Evolutionary conservation across 768 basidiomycete genomes (phyloP).

Genomic region (Kwoniella dejecticola): DNA sequence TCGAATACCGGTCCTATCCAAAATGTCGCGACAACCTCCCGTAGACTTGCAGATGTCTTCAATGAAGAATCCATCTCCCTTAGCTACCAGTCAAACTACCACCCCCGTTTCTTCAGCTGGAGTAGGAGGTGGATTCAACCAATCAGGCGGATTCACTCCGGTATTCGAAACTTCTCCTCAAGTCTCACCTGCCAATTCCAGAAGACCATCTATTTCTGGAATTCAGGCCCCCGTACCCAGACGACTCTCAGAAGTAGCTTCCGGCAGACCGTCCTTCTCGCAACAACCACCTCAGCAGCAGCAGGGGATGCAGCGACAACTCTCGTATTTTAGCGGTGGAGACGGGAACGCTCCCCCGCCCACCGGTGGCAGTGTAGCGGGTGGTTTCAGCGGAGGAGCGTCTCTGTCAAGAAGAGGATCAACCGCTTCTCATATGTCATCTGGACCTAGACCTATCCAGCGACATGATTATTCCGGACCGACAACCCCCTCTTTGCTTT

Average conservation of each 20-base stretch:
- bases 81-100: not conserved
- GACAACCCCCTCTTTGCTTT: constrained; percentile 46
- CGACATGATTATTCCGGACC: constrained; percentile 37
- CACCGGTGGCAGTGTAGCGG: not conserved
- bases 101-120: not conserved
- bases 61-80: constrained; percentile 15
- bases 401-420: constrained; percentile 33
- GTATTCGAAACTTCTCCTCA: constrained; percentile 26
- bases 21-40: constrained; percentile 13
- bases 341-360: not conserved
- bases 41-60: constrained; percentile 22
- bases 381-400: constrained; percentile 5
- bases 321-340: constrained; percentile 1
- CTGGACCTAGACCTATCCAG: constrained; percentile 40
- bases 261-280: constrained; percentile 13
- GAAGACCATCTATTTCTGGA: constrained; percentile 20
- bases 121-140: not conserved
- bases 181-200: constrained; percentile 15
- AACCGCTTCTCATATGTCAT: constrained; percentile 22
- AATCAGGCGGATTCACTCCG: constrained; percentile 11
- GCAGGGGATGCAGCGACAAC: not conserved
- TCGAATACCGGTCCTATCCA: too few species aligned
- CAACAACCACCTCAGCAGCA: constrained; percentile 1
- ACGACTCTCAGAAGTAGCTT: constrained; percentile 16
- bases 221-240: constrained; percentile 9